phyloP scores from a whole-genome alignment of 345 rosid genomes.

The Boechera stricta region DNA sequence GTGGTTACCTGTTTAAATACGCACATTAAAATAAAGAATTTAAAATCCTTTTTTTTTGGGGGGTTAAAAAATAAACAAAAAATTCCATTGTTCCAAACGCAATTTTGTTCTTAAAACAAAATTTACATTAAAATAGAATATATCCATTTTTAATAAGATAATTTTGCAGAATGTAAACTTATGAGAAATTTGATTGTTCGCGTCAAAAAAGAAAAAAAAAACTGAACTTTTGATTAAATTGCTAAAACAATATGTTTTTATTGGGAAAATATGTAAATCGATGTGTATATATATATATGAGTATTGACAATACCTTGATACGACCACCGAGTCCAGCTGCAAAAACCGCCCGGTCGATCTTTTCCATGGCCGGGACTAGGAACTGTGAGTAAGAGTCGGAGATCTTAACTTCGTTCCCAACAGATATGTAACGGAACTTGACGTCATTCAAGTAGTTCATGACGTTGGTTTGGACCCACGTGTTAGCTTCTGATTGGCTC shows the following conservation, averaged over 20 bases:
- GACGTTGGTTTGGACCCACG: conserved; percentile 59
- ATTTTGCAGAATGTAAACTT: neutral
- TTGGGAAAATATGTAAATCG: no score
- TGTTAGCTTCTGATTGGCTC: conserved; percentile 51
- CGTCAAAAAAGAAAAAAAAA: no score
- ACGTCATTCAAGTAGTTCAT: conserved; percentile 43
- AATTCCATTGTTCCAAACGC: neutral
- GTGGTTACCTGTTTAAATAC: conserved; percentile 41
- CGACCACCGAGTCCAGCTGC: conserved; percentile 40
- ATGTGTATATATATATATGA: neutral
- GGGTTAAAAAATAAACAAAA: no score
- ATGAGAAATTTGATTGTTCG: neutral
- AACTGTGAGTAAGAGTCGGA: conserved; percentile 33
- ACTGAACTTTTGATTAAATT: no score
- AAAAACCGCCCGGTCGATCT: conserved; percentile 37
- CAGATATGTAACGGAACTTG: conserved; percentile 59
- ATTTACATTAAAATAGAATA: neutral
- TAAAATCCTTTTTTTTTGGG: no score
- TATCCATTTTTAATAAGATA: neutral
- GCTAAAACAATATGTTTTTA: no score
- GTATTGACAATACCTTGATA: conserved; percentile 23
- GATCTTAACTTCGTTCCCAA: conserved; percentile 64
- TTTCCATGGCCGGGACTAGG: conserved; percentile 46
- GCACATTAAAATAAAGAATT: neutral
- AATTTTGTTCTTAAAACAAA: no score